A percentile compares a stretch with the other conserved stretches of the same genome.
Evolutionary conservation across 768 basidiomycete species (phyloP).

Genomic region (Nevesoporus exiguus): DNA sequence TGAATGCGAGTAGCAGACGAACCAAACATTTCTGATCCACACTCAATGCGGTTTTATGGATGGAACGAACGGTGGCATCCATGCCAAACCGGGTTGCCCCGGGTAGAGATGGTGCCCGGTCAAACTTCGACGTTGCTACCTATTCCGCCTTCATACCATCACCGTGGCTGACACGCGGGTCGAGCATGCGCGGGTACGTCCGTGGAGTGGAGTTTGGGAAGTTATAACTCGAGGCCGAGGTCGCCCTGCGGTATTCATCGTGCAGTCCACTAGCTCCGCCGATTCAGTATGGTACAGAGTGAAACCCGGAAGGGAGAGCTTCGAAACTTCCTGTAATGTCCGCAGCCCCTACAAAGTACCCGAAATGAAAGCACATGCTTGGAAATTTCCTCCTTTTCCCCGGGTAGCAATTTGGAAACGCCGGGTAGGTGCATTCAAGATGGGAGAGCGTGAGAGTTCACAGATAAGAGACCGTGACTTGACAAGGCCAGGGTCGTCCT

Average conservation of each 20-base stretch:
- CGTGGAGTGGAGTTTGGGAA: not conserved
- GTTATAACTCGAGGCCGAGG: too few species aligned
- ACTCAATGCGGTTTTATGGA: not conserved
- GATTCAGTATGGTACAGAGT: not conserved
- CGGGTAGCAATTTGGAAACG: too few species aligned
- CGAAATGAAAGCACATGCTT: too few species aligned
- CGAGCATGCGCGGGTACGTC: slow-evolving; percentile 9
- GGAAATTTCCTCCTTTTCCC: too few species aligned
- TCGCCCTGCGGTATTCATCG: too few species aligned
- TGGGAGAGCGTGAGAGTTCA: too few species aligned
- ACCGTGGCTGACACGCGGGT: slow-evolving; percentile 11
- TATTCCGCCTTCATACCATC: not conserved
- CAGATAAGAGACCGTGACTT: too few species aligned
- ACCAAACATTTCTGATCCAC: not conserved
- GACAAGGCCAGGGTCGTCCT: too few species aligned
- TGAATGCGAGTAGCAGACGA: not conserved
- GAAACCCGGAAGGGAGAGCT: not conserved
- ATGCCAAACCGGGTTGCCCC: not conserved
- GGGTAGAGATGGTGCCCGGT: not conserved
- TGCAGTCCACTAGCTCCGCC: not conserved
- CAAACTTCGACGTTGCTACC: not conserved
- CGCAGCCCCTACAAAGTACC: not conserved
- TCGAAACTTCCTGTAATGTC: not conserved
- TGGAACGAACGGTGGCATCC: not conserved
- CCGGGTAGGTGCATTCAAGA: too few species aligned